Evolutionary conservation across 2,329 filamentous ascomycete species (phyloP).

Genomic region (Arthrobotrys sphaeroides): DNA sequence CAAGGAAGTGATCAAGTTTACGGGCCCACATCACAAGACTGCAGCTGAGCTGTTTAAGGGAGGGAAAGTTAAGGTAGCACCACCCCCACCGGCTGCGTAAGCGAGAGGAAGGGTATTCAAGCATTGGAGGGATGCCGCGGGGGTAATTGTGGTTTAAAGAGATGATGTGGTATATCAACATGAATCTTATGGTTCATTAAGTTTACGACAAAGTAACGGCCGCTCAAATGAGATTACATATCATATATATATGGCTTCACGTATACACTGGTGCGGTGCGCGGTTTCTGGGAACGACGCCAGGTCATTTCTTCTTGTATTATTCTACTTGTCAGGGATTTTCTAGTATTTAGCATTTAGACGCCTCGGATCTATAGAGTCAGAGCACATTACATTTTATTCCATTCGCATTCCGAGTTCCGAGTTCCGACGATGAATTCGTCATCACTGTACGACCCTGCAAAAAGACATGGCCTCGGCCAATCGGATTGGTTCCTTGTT

Average conservation of each 20-base stretch:
- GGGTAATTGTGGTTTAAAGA: neutral
- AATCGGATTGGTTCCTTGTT: constrained; percentile 8
- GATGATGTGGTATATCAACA: neutral
- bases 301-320: neutral
- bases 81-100: neutral
- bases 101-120: neutral
- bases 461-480: neutral
- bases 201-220: no score
- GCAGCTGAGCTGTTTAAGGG: neutral
- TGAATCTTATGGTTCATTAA: no score
- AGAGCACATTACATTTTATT: neutral
- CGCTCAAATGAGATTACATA: no score
- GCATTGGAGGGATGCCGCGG: neutral
- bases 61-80: neutral
- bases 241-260: no score
- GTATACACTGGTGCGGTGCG: no score
- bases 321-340: neutral
- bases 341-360: neutral
- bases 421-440: neutral
- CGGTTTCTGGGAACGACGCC: no score
- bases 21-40: neutral
- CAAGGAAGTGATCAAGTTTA: neutral
- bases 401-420: neutral
- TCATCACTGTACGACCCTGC: neutral
- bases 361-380: neutral